Conservation (phyloP, 1,139 yeast species). For the Hemisphaericaspora xylofermentans region DNA sequence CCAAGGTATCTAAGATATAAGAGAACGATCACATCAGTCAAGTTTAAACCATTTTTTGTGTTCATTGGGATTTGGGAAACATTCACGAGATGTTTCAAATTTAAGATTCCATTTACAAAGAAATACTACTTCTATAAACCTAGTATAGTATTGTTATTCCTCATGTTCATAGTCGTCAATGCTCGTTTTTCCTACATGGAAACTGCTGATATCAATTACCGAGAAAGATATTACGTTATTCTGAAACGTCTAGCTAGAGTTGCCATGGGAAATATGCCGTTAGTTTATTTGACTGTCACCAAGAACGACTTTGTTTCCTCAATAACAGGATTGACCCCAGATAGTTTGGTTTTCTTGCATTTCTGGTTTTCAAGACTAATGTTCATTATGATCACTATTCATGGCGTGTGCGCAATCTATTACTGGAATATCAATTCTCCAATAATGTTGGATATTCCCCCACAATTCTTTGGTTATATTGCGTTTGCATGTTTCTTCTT, state of each 20-base stretch:
- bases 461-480: slow-evolving; percentile 51
- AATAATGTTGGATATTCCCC: slow-evolving; percentile 45
- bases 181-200: slow-evolving; percentile 26
- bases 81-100: slow-evolving; percentile 25
- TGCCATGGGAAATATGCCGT: slow-evolving; percentile 44
- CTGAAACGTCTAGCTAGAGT: slow-evolving; percentile 46
- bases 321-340: slow-evolving; percentile 44
- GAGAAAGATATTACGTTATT: slow-evolving; percentile 37
- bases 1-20: slow-evolving; percentile 26
- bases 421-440: slow-evolving; percentile 45
- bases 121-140: slow-evolving; percentile 39
- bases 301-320: slow-evolving; percentile 43
- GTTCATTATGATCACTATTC: slow-evolving; percentile 39
- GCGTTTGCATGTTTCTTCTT: slow-evolving; percentile 39
- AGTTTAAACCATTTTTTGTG: slow-evolving; percentile 21
- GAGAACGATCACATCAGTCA: slow-evolving; percentile 14
- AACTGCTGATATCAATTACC: slow-evolving; percentile 41
- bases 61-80: slow-evolving; percentile 28
- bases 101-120: slow-evolving; percentile 21
- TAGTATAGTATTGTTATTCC: slow-evolving; percentile 30
- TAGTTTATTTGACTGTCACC: slow-evolving; percentile 33
- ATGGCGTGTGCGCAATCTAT: slow-evolving; percentile 25
- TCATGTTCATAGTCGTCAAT: slow-evolving; percentile 29
- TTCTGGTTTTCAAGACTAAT: slow-evolving; percentile 45
- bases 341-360: slow-evolving; percentile 39